These are phyloP conservation scores for Scedosporium boydii DNA, from an alignment of 2,329 filamentous ascomycete genomes.

Conservation along the genomic window DNA sequence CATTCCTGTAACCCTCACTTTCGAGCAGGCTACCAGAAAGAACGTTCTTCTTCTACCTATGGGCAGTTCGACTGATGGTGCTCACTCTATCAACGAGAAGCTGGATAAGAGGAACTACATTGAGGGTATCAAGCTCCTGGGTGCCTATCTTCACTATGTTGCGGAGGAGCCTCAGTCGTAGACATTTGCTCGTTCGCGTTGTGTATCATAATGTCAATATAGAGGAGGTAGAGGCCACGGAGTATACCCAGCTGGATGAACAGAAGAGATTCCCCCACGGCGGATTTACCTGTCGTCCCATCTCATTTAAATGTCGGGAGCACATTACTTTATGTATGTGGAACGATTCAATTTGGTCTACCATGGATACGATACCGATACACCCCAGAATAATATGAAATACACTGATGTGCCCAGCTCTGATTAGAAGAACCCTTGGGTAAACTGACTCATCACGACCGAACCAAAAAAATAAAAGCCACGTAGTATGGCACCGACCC, in stretches of 20 bases:
- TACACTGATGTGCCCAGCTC: too few species aligned
- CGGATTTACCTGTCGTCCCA: too few species aligned
- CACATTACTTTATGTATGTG: too few species aligned
- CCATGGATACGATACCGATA: too few species aligned
- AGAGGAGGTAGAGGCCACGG: too few species aligned
- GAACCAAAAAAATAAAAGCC: not conserved
- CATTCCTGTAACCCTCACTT: slow-evolving; percentile 93
- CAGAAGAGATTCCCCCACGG: too few species aligned
- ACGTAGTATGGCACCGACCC: slow-evolving; percentile 3
- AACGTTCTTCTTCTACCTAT: slow-evolving; percentile 93
- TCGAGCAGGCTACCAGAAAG: slow-evolving; percentile 96
- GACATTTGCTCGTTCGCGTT: slow-evolving; percentile 2
- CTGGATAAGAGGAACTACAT: slow-evolving; percentile 96
- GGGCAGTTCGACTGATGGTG: slow-evolving; percentile 93
- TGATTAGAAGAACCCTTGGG: too few species aligned
- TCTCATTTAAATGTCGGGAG: too few species aligned
- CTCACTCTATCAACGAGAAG: slow-evolving; percentile 98
- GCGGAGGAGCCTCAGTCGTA: slow-evolving; percentile 66
- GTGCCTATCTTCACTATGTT: slow-evolving; percentile 92
- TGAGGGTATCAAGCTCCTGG: slow-evolving; percentile 91
- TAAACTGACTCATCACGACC: too few species aligned
- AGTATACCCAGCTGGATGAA: too few species aligned
- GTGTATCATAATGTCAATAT: not conserved
- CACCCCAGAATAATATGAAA: too few species aligned
- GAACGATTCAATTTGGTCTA: too few species aligned